Base-by-base conservation (phyloP, 2,329 filamentous ascomycete genomes). In the Nothomitra cinnamomea region DNA sequence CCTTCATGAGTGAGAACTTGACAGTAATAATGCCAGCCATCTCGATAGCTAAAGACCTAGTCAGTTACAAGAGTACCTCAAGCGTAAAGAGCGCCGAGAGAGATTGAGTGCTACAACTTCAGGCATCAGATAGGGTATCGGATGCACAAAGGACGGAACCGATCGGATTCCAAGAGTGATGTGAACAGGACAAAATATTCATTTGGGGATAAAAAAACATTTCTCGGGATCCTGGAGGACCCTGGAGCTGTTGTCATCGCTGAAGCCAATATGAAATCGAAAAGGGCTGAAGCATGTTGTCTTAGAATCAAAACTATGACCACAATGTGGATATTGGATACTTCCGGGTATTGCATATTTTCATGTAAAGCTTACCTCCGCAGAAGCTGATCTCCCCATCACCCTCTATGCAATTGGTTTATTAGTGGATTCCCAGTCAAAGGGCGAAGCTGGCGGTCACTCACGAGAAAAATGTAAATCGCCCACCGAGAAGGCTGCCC, bases 11-110 rank as follows among this genome's bases (percentile, higher is more conserved):
- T 51, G 78, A 81, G 72, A 94, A 89, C 62, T 92, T 94, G 67
- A 95, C 78, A 2, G 88, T 95, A 60, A 95, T 94, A 43, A 87
- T 72, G 3, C 88, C 88, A 0, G 88, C 87, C 85, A 95, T 95
- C 66, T 95, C 89, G 61, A 95, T 95, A 4, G 88, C 89, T 19
- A 32, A 10, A 32, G 28, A 5, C 28, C 28, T 10, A 32, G 28
- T 32, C 28, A 32, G 67, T 32, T 4, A 32, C 10, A 32, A 67
- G 51, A 72, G 74, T 61, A 75, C 42, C 19, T 21, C 22, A 45
- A 40, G 15, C 28, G 5, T 25, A 48, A 45, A 19, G 28, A 4
- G 10, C 28, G 10, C 10, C 10, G 5, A 32, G n/a, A 32, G 28
- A 32, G 28, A 32, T 10, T 10, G 28, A 32, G 10, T 10, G 28